Percentiles rank a stretch among this genome's conserved stretches.
Conservation (phyloP, 2,329 filamentous ascomycete genomes). For the Clarireedia monteithiana region DNA sequence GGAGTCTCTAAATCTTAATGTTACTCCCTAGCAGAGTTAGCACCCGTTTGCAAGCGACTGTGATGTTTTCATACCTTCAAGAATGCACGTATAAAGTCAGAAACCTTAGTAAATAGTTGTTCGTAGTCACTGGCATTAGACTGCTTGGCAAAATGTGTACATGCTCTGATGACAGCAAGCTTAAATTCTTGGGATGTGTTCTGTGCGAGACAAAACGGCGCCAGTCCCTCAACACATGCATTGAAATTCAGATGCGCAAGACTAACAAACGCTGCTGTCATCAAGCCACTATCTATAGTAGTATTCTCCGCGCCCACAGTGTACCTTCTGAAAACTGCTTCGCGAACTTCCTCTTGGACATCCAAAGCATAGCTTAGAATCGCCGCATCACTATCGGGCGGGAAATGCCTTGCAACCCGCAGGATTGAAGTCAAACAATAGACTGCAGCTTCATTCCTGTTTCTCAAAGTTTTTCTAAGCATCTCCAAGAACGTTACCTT, state of each 20-base stretch:
- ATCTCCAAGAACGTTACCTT: conserved; percentile 59
- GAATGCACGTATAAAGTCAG: conserved; percentile 49
- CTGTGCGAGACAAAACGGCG: conserved; percentile 48
- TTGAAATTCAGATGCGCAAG: conserved; percentile 55
- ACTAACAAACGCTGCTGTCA: conserved; percentile 60
- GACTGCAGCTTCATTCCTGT: conserved; percentile 59
- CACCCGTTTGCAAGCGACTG: background rate
- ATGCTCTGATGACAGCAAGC: conserved; percentile 53
- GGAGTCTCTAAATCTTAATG: conserved; percentile 20
- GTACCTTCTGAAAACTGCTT: conserved; percentile 54
- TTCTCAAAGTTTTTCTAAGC: conserved; percentile 53
- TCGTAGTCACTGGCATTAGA: conserved; percentile 41
- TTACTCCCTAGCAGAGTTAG: conserved; percentile 19
- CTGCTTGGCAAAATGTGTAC: conserved; percentile 53
- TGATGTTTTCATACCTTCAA: conserved; percentile 40
- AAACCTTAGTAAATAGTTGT: conserved; percentile 46
- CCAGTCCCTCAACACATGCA: conserved; percentile 47
- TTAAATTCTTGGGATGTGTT: conserved; percentile 52
- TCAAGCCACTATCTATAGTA: conserved; percentile 54
- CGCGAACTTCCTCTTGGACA: conserved; percentile 60
- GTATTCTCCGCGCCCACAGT: conserved; percentile 39
- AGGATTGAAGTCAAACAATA: conserved; percentile 57
- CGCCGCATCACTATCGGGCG: conserved; percentile 50
- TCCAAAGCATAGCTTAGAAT: conserved; percentile 59
- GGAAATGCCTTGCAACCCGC: conserved; percentile 56